Evolutionary conservation across 768 basidiomycete genomes (phyloP).

Genomic region (Mycena galericulata): DNA sequence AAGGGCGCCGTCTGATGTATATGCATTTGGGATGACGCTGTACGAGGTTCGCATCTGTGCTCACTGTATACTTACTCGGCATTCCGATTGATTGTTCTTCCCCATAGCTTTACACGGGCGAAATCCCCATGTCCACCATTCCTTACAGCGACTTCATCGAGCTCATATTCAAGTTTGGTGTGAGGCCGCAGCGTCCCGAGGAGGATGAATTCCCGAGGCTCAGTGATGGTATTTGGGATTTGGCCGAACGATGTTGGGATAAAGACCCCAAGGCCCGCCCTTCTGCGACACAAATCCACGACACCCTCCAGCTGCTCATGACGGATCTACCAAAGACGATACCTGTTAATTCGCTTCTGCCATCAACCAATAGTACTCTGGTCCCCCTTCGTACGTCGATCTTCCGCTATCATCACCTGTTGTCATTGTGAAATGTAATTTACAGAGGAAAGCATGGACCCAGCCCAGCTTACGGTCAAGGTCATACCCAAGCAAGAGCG

Average conservation of each 20-base stretch:
- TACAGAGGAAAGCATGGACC: constrained; percentile 90
- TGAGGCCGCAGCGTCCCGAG: constrained; percentile 39
- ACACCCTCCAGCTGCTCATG: background rate
- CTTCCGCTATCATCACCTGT: background rate
- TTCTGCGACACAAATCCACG: constrained; percentile 10
- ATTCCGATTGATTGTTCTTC: background rate
- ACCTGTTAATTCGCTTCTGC: background rate
- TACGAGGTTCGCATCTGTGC: constrained; percentile 44
- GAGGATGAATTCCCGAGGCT: constrained; percentile 37
- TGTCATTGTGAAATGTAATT: constrained; percentile 7
- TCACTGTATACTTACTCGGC: too few relatives aligned
- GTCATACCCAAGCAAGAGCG: constrained; percentile 96
- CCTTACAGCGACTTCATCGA: constrained; percentile 31
- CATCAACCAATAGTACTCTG: too few relatives aligned
- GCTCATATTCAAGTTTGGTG: constrained; percentile 25
- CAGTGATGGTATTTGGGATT: constrained; percentile 38
- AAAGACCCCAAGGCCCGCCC: constrained; percentile 33
- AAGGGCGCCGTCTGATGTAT: background rate
- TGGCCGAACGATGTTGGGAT: constrained; percentile 40
- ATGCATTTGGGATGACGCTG: too few relatives aligned
- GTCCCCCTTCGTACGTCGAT: background rate
- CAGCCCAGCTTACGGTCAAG: constrained; percentile 91
- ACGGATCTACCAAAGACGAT: background rate
- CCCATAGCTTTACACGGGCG: constrained; percentile 32
- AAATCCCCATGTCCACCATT: constrained; percentile 34